Evolutionary conservation across 106 monocot genomes (phyloP).

Genomic region (Acorus calamus): DNA sequence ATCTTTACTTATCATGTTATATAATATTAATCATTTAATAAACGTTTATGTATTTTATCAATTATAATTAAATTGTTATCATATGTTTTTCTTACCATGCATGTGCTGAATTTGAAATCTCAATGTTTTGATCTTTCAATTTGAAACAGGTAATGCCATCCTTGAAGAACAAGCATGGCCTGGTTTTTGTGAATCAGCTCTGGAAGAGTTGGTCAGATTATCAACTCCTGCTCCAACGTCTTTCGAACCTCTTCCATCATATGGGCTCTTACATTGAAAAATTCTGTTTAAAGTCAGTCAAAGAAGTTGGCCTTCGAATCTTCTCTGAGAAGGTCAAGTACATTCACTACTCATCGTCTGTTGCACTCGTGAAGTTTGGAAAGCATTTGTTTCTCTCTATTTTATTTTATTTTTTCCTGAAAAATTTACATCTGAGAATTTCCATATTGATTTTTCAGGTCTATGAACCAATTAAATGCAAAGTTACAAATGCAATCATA

Average conservation of each 20-base stretch:
- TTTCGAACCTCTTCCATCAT: constrained; percentile 67
- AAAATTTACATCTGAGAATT: background rate
- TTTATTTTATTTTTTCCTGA: too few relatives aligned
- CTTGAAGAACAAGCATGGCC: constrained; percentile 66
- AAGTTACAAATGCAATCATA: constrained; percentile 56
- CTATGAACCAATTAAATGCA: constrained; percentile 48
- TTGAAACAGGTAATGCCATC: constrained; percentile 57
- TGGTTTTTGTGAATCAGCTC: constrained; percentile 72
- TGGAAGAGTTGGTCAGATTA: constrained; percentile 73
- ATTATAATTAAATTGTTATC: too few relatives aligned
- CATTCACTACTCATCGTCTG: background rate
- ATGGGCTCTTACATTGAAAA: constrained; percentile 65
- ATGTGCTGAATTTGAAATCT: too few relatives aligned
- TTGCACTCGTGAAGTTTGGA: too few relatives aligned
- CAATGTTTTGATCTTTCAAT: too few relatives aligned
- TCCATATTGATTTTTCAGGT: constrained; percentile 27
- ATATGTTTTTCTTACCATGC: too few relatives aligned
- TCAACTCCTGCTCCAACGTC: constrained; percentile 75
- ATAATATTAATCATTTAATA: too few relatives aligned
- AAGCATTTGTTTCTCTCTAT: too few relatives aligned
- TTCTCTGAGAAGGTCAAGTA: constrained; percentile 62
- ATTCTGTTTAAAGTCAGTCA: constrained; percentile 51
- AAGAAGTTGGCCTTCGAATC: constrained; percentile 65
- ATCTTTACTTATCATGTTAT: too few relatives aligned
- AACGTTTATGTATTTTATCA: too few relatives aligned